Evolutionary conservation across 1,139 yeast genomes (phyloP).

Genomic region (Geotrichum restrictum): DNA sequence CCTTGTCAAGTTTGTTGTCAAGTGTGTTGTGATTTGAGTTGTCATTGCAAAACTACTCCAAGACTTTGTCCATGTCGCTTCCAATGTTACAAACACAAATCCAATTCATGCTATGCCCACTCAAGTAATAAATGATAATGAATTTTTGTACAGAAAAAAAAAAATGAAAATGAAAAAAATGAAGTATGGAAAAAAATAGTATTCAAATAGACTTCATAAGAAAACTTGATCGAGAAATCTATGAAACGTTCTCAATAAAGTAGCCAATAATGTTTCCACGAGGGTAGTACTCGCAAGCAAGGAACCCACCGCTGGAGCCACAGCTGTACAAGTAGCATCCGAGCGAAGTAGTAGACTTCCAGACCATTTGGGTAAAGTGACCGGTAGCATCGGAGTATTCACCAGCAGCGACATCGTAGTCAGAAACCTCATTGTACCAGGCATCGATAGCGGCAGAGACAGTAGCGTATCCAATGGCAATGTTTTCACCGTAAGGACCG

Average conservation of each 20-base stretch:
- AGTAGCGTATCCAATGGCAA: conserved; percentile 66
- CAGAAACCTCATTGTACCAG: conserved; percentile 67
- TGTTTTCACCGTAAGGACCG: conserved; percentile 81
- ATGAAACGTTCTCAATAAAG: conserved; percentile 48
- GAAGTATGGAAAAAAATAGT: not conserved
- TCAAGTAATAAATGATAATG: too few species aligned
- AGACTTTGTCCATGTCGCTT: too few species aligned
- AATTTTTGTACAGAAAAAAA: not conserved
- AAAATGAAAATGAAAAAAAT: not conserved
- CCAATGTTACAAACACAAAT: too few species aligned
- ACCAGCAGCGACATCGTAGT: conserved; percentile 53
- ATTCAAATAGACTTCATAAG: not conserved
- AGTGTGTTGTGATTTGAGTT: too few species aligned
- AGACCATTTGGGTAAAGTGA: conserved; percentile 84
- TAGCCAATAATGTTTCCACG: conserved; percentile 43
- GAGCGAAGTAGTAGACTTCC: conserved; percentile 64
- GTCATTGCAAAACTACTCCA: too few species aligned
- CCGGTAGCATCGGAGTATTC: conserved; percentile 46
- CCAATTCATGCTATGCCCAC: too few species aligned
- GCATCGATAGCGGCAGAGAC: conserved; percentile 65
- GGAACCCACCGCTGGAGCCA: conserved; percentile 38
- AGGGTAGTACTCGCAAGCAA: conserved; percentile 43
- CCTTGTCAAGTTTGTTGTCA: too few species aligned
- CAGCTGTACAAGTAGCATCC: conserved; percentile 63
- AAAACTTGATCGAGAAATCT: not conserved